Evolutionary conservation across 495 filamentous ascomycete species (phyloP), one percentile per base, ranked within the genome.

Genomic region (Penicillium coffeae): DNA sequence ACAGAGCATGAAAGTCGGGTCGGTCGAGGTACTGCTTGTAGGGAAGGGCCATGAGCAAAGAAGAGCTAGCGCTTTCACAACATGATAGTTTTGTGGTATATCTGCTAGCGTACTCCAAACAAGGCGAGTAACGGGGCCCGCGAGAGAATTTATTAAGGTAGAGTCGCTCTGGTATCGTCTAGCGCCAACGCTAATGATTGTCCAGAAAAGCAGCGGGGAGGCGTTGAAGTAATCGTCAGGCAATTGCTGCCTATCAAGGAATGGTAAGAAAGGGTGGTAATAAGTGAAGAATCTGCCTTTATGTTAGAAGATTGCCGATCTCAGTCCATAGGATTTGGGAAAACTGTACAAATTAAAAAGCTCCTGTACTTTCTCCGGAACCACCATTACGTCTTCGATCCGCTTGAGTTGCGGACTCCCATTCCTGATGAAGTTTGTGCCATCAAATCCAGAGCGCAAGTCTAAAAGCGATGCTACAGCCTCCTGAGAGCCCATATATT

Each of bases 11-110:
- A 94, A 91, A 0, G 90, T 95, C 1, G 89, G 88, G 63, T 96
- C 90, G 6, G 81, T 82, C 3, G 87, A 87, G 6, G 89, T 94
- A 16, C 86, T 92, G 63, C 85, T 91, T 3, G 85, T 89, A 3
- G 90, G 90, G 18, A 95, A 77, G 9, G 90, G 90, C 90, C 90
- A 96, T 7, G 87, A 86, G 68, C 90, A 96, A 33, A 96, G 73
- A 20, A 96, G 63, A 65, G 87, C 91, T 33, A 96, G 76, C 7
- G 90, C 90, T 68, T 95, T 95, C 54, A 95, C 88, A n/a, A 92
- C 84, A 62, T 86, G 86, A 58, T 94, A 90, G 59, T 79, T 93
- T 55, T 89, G 88, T 13, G 89, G 89, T 3, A 90, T 83, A 42
- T 89, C 87, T 32, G 85, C 84, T 19, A 95, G 69, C 1, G 89